Evolutionary conservation across 768 basidiomycete genomes (phyloP), one percentile per base, ranked within the genome.

Genomic region (Lentinula sp.): DNA sequence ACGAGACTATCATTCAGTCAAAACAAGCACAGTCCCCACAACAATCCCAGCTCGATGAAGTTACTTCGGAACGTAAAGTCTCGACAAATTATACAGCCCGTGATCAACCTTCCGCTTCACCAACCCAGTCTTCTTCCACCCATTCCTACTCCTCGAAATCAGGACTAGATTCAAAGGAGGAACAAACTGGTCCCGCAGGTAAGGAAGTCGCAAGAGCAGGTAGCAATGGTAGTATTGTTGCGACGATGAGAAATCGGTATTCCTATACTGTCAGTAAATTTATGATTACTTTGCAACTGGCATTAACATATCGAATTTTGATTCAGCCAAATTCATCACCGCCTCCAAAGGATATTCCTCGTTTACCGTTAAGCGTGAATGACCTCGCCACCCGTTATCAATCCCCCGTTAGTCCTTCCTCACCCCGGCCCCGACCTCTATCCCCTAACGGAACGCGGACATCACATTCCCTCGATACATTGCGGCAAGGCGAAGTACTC

Each of bases 211-310:
- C 39, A 9, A n/a, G 42, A 13, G 79, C 77, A 6, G 77, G 71
- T 43, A 86, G 82, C 63, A 79, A 67, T 52, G 81, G 81, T 12
- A 85, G 82, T 65, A 73, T 87, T 28, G 89, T 92, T 49, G 86
- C 89, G 46, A 82, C 83, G 1, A 84, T 93, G 78, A 80, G 86
- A 48, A 81, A 80, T 67, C 82, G 81, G 54, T 91, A 88, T 64
- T 78, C 82, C 20, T 78, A 73, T 45, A 76, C 71, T 59, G 89
- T 90, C 65, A 48, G 85, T 75, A 43, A 45, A 62, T 15, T 58
- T 64, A 28, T 43, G 18, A 48, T 6, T 62, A 43, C 20, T 20
- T 37, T 59, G 39, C 20, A 20, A 7, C 62, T 33, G 12, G 49
- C 61, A 41, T 13, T 66, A 53, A 18, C 5, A 61, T 37, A 37